Base-by-base conservation (phyloP, 2,329 filamentous ascomycete species). In the Fusarium sublunatum region DNA sequence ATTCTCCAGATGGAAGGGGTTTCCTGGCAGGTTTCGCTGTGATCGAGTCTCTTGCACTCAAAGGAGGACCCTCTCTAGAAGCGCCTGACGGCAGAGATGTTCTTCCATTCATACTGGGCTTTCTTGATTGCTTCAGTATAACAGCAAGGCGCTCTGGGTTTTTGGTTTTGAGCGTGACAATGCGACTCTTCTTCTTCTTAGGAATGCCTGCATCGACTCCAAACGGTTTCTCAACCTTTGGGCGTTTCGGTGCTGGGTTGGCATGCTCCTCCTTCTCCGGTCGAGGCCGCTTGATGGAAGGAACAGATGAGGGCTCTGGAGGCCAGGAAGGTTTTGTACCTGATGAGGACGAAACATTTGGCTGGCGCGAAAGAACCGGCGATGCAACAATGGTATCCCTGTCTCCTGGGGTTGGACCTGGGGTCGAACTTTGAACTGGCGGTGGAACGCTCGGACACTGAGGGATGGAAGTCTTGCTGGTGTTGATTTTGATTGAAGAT, bases 401-500 rank as follows among this genome's bases (percentile, higher is more conserved):
- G 22, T 70, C 54, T 40, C 47, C 51, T 8, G 59, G 41, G 4
- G 60, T 43, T 34, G 59, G 63, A 12, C 62, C 46, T 7, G 64
- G 50, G 31, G 43, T 53, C 31, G 62, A 48, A 10, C 44, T 57
- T 40, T 60, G 59, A 31, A 49, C 34, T 10, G 49, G 32, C 7
- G 62, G 39, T 22, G 31, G 42, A 3, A 25, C 41, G 12, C 31
- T 42, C 4, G 67, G 57, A 4, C 69, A 64, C 19, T 70, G 67
- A 12, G 67, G 67, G 9, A 62, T 65, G 4, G 68, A 60, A 3
- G 64, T 41, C 60, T 76, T 77, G 28, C 72, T 58, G 25, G 75
- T 78, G 36, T 70, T 76, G 63, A 77, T 74, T 64, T 80, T 80
- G 54, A 78, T 79, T 0, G 76, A 78, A 7, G 74, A 70, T n/a